These are phyloP conservation scores for barley (Hordeum vulgare) DNA, from an alignment of 176 grass and related monocot species.

Conservation along the genomic window DNA sequence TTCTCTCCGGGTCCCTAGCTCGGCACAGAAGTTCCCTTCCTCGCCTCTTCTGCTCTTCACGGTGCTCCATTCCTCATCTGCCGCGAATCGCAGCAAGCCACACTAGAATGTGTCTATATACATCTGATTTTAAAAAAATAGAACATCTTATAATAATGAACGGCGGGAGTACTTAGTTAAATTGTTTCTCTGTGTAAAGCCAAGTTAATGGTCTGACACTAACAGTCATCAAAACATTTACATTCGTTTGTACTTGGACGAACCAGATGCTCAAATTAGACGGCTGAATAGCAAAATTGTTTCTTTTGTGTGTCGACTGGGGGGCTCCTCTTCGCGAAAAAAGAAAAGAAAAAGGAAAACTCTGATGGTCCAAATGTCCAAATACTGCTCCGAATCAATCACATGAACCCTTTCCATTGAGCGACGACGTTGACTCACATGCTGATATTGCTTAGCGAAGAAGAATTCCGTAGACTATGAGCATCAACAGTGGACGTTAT, in stretches of 20 bases:
- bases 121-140: no score
- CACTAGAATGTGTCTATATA: no score
- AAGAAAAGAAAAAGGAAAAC: neutral
- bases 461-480: neutral
- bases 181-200: neutral
- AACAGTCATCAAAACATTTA: neutral
- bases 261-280: neutral
- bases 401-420: neutral
- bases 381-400: neutral
- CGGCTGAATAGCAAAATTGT: neutral
- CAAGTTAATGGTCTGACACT: neutral
- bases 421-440: neutral
- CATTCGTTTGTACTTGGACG: neutral
- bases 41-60: no score
- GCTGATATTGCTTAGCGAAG: neutral
- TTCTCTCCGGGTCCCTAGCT: no score
- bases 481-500: conserved; percentile 3
- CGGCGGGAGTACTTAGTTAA: neutral
- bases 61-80: no score
- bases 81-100: no score
- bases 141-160: no score
- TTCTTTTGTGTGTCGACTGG: neutral
- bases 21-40: no score
- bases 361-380: neutral
- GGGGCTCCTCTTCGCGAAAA: neutral